Evolutionary conservation across 371 early-diverging fungal genomes (phyloP), one percentile per base, ranked within the genome.

Genomic region (Mucor mucedo): DNA sequence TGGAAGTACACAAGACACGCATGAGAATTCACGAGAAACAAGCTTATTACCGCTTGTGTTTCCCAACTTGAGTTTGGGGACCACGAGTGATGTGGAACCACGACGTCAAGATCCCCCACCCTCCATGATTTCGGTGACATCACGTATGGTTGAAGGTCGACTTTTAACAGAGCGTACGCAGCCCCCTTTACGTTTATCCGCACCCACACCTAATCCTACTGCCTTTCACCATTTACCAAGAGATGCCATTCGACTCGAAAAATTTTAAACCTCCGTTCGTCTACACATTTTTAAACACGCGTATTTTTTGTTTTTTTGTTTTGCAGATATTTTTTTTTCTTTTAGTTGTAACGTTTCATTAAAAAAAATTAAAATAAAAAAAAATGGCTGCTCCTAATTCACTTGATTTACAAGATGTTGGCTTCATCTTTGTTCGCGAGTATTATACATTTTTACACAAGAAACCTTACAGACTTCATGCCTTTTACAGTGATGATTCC

Each of bases 391-490:
- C 50, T 50, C 9, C 29, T 13, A 54, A 38, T 29, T 42, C 57
- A 55, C 63, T 74, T 63, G 72, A 60, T 28, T 71, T 74, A 7
- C 87, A 86, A 69, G 93, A 95, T 71, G 89, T 98, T 52, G 96
- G 95, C 42, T 90, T 92, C 89, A 84, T 95, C 72, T 98, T 98
- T 83, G 96, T 95, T 59, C 93, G 94, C 71, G 92, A 97, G 72
- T 98, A 95, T 78, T 98, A 97, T 80, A 95, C 94, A 29, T 89
- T 93, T 70, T 67, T 98, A 72, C 93, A 92, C 86, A 91, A 90
- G 75, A 91, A 91, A 16, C 96, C 97, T 30, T 57, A 80, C 39
- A 80, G 86, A 47, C 87, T 98, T 35, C 92, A 95, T 81, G 87
- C 84, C 70, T 97, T 97, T 76, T 98, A 97, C 80, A 87, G 84